A percentile compares a stretch with the other conserved stretches of the same genome.
These are phyloP conservation scores for Fusarium penzigii DNA, from an alignment of 2,329 filamentous ascomycete species.

Conservation along the genomic window DNA sequence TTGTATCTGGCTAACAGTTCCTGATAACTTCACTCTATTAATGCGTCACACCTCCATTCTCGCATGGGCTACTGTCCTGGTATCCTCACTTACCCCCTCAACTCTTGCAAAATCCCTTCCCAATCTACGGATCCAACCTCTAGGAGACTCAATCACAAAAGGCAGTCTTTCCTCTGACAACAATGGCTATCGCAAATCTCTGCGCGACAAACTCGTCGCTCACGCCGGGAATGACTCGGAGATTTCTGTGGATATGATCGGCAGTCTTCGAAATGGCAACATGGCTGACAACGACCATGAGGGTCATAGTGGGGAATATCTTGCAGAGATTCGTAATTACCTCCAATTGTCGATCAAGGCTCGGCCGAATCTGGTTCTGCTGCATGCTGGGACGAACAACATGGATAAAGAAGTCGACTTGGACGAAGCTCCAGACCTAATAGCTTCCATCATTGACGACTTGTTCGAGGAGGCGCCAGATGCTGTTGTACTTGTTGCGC, in stretches of 20 bases:
- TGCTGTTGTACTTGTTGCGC: constrained; percentile 11
- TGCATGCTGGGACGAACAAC: constrained; percentile 20
- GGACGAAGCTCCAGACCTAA: constrained; percentile 1
- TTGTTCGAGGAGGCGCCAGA: constrained; percentile 16
- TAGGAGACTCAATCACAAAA: constrained; percentile 21
- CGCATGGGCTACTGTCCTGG: background rate
- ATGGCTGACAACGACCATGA: constrained; percentile 17
- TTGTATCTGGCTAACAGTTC: background rate
- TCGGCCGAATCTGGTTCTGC: constrained; percentile 16
- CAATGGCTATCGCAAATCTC: constrained; percentile 9
- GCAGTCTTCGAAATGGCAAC: constrained; percentile 6
- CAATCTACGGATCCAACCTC: constrained; percentile 11
- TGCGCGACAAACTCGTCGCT: constrained; percentile 8
- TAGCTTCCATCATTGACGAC: constrained; percentile 10
- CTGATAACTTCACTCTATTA: background rate
- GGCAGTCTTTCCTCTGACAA: constrained; percentile 13
- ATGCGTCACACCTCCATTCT: background rate
- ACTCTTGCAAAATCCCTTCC: background rate
- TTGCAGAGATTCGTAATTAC: constrained; percentile 11
- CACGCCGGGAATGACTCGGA: background rate
- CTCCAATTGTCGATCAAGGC: constrained; percentile 15
- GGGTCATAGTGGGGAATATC: constrained; percentile 16
- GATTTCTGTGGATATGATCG: constrained; percentile 15
- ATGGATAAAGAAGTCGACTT: constrained; percentile 9
- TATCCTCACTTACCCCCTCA: background rate